Base-by-base conservation (phyloP, 805 yeast species). In the Metschnikowia henanensis region DNA sequence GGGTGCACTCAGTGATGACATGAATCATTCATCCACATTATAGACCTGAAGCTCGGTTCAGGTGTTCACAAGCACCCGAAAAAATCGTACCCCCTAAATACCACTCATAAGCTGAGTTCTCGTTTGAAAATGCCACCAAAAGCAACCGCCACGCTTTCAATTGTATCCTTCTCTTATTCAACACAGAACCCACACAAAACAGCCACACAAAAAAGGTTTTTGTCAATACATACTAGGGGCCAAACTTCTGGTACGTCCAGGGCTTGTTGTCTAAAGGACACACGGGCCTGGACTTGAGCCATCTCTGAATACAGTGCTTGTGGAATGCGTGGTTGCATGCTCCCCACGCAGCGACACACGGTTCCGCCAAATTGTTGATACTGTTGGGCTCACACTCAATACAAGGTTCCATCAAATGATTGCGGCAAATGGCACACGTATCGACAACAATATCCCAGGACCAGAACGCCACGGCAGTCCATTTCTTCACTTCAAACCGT, bases 401-500 rank as follows among this genome's bases (percentile, higher is more conserved):
- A 64, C 99, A 94, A 15, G 94, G 94, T 59, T 94, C 99, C 99
- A 94, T 94, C 54, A 94, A 77, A 66, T 92, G 97, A 66, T 92
- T 94, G 62, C 98, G 79, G 76, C 99, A 94, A 62, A 94, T 94
- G 30, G 99, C 98, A 73, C 99, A 94, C 43, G 88, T 89, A 52
- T 95, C 99, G 43, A 89, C 92, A 28, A 83, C 92, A 48, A 89
- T 86, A 67, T 89, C 79, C 99, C 99, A 94, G 0, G 97, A 89
- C 99, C 99, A 94, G 62, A 94, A 89, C n/a, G 98, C 98, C 37
- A 94, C 99, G 0, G 98, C 98, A 12, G 96, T 90, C 98, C 99
- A 92, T 72, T 91, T 94, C 62, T 89, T 87, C 31, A 94, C 91
- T 62, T 92, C 97, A 57, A 94, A 91, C 56, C 87, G 77, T 63